Evolutionary conservation across 257 asterid species (phyloP).

Genomic region (Fraxinus americana): DNA sequence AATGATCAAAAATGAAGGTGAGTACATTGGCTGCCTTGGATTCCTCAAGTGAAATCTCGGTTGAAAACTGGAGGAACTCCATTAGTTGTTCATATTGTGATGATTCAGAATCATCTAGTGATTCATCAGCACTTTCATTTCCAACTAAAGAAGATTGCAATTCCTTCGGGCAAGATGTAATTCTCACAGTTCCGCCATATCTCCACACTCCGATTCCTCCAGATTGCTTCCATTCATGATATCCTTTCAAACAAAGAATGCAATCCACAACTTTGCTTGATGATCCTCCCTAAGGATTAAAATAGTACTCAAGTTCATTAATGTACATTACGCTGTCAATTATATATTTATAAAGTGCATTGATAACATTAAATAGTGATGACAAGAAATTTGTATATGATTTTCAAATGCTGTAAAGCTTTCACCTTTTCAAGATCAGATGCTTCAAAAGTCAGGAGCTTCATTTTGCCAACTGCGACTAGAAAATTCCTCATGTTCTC

Average conservation of each 20-base stretch:
- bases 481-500: constrained; percentile 93
- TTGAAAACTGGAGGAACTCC: constrained; percentile 67
- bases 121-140: constrained; percentile 75
- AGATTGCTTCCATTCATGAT: constrained; percentile 81
- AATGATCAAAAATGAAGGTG: constrained; percentile 68
- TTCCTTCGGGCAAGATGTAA: constrained; percentile 66
- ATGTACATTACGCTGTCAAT: constrained; percentile 3
- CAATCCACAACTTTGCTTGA: constrained; percentile 93
- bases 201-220: constrained; percentile 94
- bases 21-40: constrained; percentile 65
- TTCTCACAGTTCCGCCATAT: constrained; percentile 85
- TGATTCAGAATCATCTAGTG: constrained; percentile 77
- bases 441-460: constrained; percentile 84
- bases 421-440: constrained; percentile 89
- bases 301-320: constrained; percentile 21
- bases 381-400: background rate
- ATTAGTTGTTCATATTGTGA: constrained; percentile 71
- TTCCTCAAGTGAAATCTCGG: constrained; percentile 56
- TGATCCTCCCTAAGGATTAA: constrained; percentile 74
- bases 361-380: constrained; percentile 6
- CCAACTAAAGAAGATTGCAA: constrained; percentile 62
- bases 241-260: constrained; percentile 86
- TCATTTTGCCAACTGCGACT: constrained; percentile 79
- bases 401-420: background rate
- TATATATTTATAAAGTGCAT: background rate